Evolutionary conservation across 176 grass and related monocot genomes (phyloP), one percentile per base, ranked within the genome.

Genomic region (Bolboschoenus planiculmis): DNA sequence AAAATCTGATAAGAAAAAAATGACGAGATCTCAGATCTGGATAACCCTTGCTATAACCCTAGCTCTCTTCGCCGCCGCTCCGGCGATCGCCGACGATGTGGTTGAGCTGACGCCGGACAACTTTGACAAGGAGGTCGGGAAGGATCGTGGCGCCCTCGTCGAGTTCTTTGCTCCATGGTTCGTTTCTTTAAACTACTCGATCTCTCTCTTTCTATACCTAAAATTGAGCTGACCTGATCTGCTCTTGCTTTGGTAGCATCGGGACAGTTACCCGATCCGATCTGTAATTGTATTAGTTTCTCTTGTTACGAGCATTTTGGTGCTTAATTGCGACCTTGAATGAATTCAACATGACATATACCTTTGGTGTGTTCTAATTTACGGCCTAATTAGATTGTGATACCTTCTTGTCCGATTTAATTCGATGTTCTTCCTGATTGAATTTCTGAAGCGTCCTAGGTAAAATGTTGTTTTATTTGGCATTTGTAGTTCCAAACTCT

Each of bases 91-190:
- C 39, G 91, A 89, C 50, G 90, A 88, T 51, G 96, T 98, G 56
- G 31, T 93, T 21, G 89, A 91, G 55, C 89, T 98, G 40, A 93
- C 90, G 43, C 87, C 87, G 79, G 87, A 89, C 84, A 89, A 87
- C 89, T 98, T 98, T 85, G 90, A 98, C 87, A 86, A 90, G 84
- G 92, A 93, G 90, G 96, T 98, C 60, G 96, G 96, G 7, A 88
- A 95, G 79, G 95, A 98, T 64, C 89, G 95, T 29, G 95, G 56
- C 62, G 95, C 90, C 26, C 92, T 98, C 79, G 88, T 94, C 79
- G 95, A 93, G 88, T 98, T 98, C 86, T 94, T 91, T 81, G 90
- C 95, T 4, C 92, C 92, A 14, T 98, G 95, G 95, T 91, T 74
- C 44, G 59, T 16, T 81, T 72, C 0, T 37, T 39, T 79, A 2